Evolutionary conservation across 2,329 filamentous ascomycete genomes (phyloP).

Genomic region (Paracoccidioides lutzii): DNA sequence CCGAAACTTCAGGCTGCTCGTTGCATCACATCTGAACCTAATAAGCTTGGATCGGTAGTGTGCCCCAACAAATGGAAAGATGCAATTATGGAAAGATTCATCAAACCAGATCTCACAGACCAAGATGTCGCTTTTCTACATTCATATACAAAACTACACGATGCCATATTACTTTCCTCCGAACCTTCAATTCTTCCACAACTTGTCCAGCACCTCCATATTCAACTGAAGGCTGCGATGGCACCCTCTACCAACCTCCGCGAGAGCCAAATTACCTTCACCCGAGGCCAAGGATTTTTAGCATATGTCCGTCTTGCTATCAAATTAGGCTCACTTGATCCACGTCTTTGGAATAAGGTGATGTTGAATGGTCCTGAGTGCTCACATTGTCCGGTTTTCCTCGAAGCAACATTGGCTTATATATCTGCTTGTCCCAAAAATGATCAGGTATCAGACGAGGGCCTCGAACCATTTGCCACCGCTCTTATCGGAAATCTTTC

Average conservation of each 20-base stretch:
- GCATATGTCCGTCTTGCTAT: constrained; percentile 56
- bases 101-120: constrained; percentile 32
- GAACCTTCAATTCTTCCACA: constrained; percentile 55
- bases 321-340: constrained; percentile 45
- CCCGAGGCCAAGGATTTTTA: constrained; percentile 60
- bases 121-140: constrained; percentile 56
- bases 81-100: constrained; percentile 58
- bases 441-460: constrained; percentile 35
- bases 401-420: constrained; percentile 48
- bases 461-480: constrained; percentile 49
- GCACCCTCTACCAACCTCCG: constrained; percentile 46
- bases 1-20: constrained; percentile 43
- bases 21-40: constrained; percentile 40
- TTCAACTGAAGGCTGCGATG: constrained; percentile 53
- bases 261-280: constrained; percentile 56
- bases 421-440: constrained; percentile 19
- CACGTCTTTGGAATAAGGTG: constrained; percentile 51
- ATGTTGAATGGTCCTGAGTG: constrained; percentile 55
- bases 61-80: constrained; percentile 50
- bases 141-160: constrained; percentile 51
- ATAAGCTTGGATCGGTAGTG: constrained; percentile 26
- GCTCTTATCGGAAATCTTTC: constrained; percentile 62
- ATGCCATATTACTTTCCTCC: constrained; percentile 42
- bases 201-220: constrained; percentile 52
- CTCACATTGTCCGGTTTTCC: constrained; percentile 51